phyloP scores from a whole-genome alignment of 1,139 yeast genomes.

The Hyphopichia burtonii region DNA sequence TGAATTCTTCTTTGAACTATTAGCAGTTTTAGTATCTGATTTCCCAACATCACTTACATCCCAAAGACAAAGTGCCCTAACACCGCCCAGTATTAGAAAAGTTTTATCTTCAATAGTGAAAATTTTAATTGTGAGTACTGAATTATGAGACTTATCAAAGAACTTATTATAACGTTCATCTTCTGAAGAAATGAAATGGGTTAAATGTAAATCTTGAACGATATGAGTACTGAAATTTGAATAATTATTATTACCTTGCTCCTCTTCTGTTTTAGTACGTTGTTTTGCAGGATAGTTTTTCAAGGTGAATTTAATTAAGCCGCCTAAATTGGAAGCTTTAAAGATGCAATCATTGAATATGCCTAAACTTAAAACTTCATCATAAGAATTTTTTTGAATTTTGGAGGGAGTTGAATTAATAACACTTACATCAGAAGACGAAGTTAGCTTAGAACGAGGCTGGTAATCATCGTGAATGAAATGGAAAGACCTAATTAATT shows the following conservation, averaged over 20 bases:
- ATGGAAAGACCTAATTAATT: conserved; percentile 59
- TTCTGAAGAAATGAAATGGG: conserved; percentile 13
- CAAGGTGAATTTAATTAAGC: conserved; percentile 50
- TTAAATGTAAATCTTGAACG: conserved; percentile 8
- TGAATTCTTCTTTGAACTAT: background rate
- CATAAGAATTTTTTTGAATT: conserved; percentile 11
- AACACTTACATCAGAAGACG: background rate
- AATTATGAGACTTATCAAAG: conserved; percentile 14
- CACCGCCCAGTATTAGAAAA: conserved; percentile 40
- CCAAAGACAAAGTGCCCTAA: conserved; percentile 35
- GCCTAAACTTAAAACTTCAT: conserved; percentile 41
- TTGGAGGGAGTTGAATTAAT: background rate
- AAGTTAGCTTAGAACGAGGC: background rate
- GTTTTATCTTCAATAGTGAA: conserved; percentile 20
- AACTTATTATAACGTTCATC: conserved; percentile 15
- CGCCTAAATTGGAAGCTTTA: conserved; percentile 56
- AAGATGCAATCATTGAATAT: conserved; percentile 52
- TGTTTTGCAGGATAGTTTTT: conserved; percentile 19
- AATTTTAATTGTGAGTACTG: conserved; percentile 29
- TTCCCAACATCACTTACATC: conserved; percentile 27
- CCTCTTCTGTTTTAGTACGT: conserved; percentile 4
- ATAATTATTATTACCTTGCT: conserved; percentile 9
- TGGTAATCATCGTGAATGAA: conserved; percentile 36
- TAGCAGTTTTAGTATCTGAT: background rate
- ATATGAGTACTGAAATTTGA: conserved; percentile 5